A percentile compares a stretch with the other conserved stretches of the same genome.
These are phyloP conservation scores for Takashimella koratensis DNA, from an alignment of 1,284 basidiomycete species.

Conservation along the genomic window DNA sequence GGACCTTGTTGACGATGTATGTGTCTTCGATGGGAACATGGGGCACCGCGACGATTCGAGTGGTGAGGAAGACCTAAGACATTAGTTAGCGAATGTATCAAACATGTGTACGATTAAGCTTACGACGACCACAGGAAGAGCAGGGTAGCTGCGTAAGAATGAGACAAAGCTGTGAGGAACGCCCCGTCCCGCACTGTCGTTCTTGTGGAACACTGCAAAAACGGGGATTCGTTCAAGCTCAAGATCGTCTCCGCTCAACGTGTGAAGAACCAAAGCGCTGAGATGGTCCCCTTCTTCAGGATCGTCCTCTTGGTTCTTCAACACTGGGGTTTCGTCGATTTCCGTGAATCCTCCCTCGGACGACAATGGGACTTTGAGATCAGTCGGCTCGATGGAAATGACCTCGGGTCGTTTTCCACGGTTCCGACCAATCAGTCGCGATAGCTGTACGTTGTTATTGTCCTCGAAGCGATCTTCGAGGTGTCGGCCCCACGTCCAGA, in stretches of 20 bases:
- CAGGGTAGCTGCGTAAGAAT: constrained; percentile 58
- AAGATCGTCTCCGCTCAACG: constrained; percentile 15
- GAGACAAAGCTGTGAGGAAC: constrained; percentile 61
- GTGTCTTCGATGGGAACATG: constrained; percentile 54
- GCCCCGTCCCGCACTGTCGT: constrained; percentile 53
- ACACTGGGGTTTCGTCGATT: neutral
- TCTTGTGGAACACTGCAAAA: constrained; percentile 59
- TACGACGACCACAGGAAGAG: constrained; percentile 59
- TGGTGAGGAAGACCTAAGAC: constrained; percentile 60
- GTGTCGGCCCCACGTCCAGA: constrained; percentile 62
- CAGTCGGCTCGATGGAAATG: neutral
- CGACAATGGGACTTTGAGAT: neutral
- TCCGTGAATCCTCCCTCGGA: neutral
- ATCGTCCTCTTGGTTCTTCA: neutral
- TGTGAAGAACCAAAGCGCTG: neutral
- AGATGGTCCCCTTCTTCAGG: neutral
- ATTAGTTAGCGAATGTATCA: neutral
- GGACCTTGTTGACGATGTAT: constrained; percentile 57
- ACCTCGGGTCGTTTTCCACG: constrained; percentile 9
- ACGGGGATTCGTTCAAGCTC: constrained; percentile 55
- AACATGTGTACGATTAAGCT: constrained; percentile 22
- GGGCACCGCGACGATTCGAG: constrained; percentile 55
- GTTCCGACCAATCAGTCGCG: constrained; percentile 6
- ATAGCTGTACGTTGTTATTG: constrained; percentile 47
- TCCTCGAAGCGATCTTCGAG: constrained; percentile 62